Percentiles rank a stretch among this genome's conserved stretches.
phyloP scores from a whole-genome alignment of 1,284 basidiomycete species.

The Coriolopsis trogii region DNA sequence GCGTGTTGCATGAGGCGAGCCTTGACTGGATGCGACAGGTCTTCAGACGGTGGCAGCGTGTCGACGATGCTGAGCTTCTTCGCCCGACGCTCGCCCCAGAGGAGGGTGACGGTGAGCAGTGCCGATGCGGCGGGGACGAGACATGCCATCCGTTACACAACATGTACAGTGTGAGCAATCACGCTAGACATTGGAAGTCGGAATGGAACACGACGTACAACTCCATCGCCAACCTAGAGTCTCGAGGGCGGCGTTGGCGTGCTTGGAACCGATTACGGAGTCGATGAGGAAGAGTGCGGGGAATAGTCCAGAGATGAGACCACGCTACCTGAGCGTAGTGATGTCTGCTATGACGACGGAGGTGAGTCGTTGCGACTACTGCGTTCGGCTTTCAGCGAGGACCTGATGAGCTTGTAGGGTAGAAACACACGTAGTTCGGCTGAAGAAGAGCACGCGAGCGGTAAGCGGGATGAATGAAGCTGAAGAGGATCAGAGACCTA shows the following conservation, averaged over 20 bases:
- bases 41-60: conserved; percentile 10
- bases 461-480: neutral
- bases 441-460: conserved; percentile 25
- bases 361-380: conserved; percentile 75
- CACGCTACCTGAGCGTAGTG: conserved; percentile 80
- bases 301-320: conserved; percentile 64
- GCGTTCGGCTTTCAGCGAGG: conserved; percentile 4
- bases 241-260: conserved; percentile 59
- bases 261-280: conserved; percentile 72
- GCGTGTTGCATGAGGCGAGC: conserved; percentile 27
- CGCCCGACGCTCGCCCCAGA: conserved; percentile 73
- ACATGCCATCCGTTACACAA: conserved; percentile 62
- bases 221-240: conserved; percentile 76
- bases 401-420: neutral
- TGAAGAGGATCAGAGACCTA: no score
- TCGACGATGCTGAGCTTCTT: conserved; percentile 50
- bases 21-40: conserved; percentile 11
- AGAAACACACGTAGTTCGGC: conserved; percentile 53
- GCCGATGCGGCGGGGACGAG: conserved; percentile 55
- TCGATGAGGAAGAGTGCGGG: conserved; percentile 72
- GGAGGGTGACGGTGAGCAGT: conserved; percentile 65
- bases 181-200: neutral
- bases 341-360: conserved; percentile 81
- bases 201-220: conserved; percentile 39
- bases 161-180: neutral